These are phyloP conservation scores for Sarocladium oryzae DNA, from an alignment of 2,329 filamentous ascomycete genomes.

Conservation along the genomic window DNA sequence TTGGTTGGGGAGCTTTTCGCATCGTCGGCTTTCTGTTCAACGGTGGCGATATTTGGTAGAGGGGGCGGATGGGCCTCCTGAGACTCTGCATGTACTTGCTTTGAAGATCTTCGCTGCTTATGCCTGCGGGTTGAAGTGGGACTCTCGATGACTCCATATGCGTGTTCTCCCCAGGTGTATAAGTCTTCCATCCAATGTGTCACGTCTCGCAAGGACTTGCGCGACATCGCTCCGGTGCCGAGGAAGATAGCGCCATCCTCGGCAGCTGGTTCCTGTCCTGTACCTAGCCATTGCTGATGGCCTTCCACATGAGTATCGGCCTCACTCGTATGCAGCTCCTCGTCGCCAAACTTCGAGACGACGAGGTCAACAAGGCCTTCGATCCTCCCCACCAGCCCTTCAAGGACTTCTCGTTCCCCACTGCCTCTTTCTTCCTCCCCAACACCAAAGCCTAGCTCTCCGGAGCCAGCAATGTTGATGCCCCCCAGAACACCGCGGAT, in stretches of 20 bases:
- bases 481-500: constrained; percentile 72
- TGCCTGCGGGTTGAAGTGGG: constrained; percentile 55
- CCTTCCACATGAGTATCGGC: constrained; percentile 12
- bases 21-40: background rate
- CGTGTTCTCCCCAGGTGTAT: constrained; percentile 73
- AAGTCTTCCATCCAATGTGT: constrained; percentile 85
- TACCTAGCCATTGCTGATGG: constrained; percentile 60
- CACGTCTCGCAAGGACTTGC: constrained; percentile 63
- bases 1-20: background rate
- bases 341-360: constrained; percentile 75
- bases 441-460: constrained; percentile 88
- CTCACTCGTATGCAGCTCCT: constrained; percentile 22
- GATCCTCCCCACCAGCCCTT: constrained; percentile 73
- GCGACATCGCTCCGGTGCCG: constrained; percentile 67
- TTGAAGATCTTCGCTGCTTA: background rate
- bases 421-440: constrained; percentile 94
- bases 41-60: background rate
- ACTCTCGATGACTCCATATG: constrained; percentile 80
- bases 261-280: constrained; percentile 57
- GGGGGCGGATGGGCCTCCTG: background rate
- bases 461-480: constrained; percentile 81
- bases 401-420: constrained; percentile 85
- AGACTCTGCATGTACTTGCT: background rate
- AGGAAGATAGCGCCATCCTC: constrained; percentile 84
- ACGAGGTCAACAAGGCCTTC: constrained; percentile 83